Base-by-base conservation (phyloP, 768 basidiomycete species). In the Auricularia sp. region DNA sequence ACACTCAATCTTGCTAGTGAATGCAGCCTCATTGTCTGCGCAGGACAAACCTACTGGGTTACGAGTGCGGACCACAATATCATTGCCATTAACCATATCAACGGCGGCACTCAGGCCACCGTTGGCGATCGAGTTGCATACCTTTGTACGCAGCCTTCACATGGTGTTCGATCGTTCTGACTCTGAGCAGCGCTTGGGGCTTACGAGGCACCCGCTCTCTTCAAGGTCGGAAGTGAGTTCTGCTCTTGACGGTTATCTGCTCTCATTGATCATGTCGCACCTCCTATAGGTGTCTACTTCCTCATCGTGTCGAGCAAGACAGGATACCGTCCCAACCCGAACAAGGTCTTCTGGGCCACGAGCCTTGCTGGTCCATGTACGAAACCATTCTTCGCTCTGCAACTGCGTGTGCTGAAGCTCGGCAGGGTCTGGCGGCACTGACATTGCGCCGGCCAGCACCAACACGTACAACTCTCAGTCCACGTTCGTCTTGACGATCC, bases 391-490 rank as follows among this genome's bases (percentile, higher is more conserved):
- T 13, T 51, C 2, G 47, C 47, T 10, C 18, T 10, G 6, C 1
- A 1, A 18, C 14, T 14, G 21, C 7, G 6, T 18, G 14, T 10
- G 47, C 16, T 51, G 16, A 51, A 8, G 11, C 47, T 51, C 18
- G 6, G 21, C 21, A 51, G 37, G 63, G 63, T 64, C 63, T 10
- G 29, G 29, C 44, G 47, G 44, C 63, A 44, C 45, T n/a, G 33
- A 44, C 34, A 64, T 64, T 16, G 42, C 63, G 21, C 63, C 63
- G 47, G 11, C 63, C 16, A 24, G 45, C 16, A 64, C 63, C 10
- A 21, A 54, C 63, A 64, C 63, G 45, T 64, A 51, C 42, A 64
- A 64, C 47, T 51, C 63, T 24, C 63, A 64, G 47, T 44, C 29
- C 10, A 54, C 44, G 24, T 64, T 47, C 33, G 47, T 44, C 16